A percentile compares a stretch with the other conserved stretches of the same genome.
Conservation (phyloP, 169 alveolate genomes). For the Plasmodium coatneyi region DNA sequence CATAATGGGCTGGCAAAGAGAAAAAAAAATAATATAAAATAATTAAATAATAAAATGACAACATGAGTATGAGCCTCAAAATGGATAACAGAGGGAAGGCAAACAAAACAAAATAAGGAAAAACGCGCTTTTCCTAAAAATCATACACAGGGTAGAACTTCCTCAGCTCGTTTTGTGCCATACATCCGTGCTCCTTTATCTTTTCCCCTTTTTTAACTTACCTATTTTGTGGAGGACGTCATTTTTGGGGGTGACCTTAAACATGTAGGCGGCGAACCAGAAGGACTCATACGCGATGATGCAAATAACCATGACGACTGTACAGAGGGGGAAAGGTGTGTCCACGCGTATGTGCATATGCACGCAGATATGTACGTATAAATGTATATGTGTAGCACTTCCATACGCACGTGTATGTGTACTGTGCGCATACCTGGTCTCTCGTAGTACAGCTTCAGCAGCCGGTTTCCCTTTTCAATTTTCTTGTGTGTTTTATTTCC, state of each 20-base stretch:
- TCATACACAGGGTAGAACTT: neutral
- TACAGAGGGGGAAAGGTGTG: neutral
- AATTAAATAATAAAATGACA: neutral
- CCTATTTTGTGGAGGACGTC: conserved; percentile 21
- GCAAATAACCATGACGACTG: conserved; percentile 73
- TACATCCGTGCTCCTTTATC: neutral
- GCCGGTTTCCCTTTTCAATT: conserved; percentile 67
- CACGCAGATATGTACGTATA: neutral
- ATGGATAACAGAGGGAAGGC: neutral
- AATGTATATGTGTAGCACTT: neutral
- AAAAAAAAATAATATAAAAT: neutral
- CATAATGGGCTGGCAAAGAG: conserved; percentile 10
- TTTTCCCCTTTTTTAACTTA: conserved; percentile 10
- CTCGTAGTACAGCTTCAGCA: conserved; percentile 70
- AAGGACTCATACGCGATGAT: conserved; percentile 71
- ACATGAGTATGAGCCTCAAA: neutral
- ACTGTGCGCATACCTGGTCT: conserved; percentile 19
- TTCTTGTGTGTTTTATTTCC: conserved; percentile 74
- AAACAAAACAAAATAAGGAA: neutral
- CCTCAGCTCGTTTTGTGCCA: neutral
- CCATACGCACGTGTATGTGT: neutral
- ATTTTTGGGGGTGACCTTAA: conserved; percentile 21
- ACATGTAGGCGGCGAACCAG: conserved; percentile 35
- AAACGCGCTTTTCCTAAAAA: neutral
- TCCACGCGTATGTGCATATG: neutral